Percentiles rank a stretch among this genome's conserved stretches.
Evolutionary conservation across 2,329 filamentous ascomycete genomes (phyloP).

Genomic region (Aureobasidium mangrovei): DNA sequence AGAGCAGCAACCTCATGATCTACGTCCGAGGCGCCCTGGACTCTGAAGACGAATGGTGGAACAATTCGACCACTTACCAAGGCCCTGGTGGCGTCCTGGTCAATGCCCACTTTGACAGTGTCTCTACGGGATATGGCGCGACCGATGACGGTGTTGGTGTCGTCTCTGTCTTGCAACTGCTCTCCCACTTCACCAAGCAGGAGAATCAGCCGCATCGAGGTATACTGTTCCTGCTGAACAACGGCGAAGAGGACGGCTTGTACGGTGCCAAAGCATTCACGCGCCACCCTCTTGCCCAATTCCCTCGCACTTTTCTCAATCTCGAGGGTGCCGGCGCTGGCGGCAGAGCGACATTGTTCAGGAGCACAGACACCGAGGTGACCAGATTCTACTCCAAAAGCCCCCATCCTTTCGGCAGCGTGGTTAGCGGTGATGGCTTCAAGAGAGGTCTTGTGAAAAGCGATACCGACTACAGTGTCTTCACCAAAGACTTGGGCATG

Average conservation of each 20-base stretch:
- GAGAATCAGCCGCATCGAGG: constrained; percentile 68
- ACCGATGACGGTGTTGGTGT: constrained; percentile 92
- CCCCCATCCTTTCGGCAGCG: constrained; percentile 71
- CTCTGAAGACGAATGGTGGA: constrained; percentile 66
- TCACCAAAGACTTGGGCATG: constrained; percentile 66
- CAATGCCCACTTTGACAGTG: constrained; percentile 92
- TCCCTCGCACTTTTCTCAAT: constrained; percentile 84
- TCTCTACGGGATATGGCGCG: constrained; percentile 83
- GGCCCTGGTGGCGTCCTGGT: constrained; percentile 69
- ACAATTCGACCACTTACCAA: constrained; percentile 28
- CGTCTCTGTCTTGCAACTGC: constrained; percentile 73
- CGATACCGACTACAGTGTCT: constrained; percentile 83
- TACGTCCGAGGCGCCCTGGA: constrained; percentile 78
- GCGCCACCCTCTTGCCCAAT: constrained; percentile 68
- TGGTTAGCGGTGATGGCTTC: constrained; percentile 78
- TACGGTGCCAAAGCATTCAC: constrained; percentile 81
- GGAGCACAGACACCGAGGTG: constrained; percentile 78
- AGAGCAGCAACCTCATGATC: constrained; percentile 84
- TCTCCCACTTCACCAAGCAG: constrained; percentile 69
- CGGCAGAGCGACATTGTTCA: constrained; percentile 77
- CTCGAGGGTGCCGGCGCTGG: constrained; percentile 92
- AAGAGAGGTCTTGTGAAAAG: constrained; percentile 68
- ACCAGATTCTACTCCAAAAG: constrained; percentile 66
- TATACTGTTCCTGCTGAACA: constrained; percentile 81
- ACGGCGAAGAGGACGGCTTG: constrained; percentile 88